A percentile compares a stretch with the other conserved stretches of the same genome.
Conservation (phyloP, 768 basidiomycete species). For the Phlebiopsis gigantea region DNA sequence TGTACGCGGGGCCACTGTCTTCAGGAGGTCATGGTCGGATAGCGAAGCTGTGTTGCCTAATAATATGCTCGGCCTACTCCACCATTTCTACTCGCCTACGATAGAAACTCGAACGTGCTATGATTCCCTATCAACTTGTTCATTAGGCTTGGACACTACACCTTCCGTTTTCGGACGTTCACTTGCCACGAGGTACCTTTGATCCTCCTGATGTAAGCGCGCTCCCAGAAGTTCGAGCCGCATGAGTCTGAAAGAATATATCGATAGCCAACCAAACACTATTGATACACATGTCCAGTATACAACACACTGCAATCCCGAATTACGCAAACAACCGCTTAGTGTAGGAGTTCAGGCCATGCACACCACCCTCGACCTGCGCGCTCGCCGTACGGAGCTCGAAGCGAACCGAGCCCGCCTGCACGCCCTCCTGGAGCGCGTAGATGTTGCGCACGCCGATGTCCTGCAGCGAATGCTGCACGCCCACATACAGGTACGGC, state of each 20-base stretch:
- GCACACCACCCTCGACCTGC: constrained; percentile 93
- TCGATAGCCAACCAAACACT: background rate
- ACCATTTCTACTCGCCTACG: too few species aligned
- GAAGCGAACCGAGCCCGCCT: constrained; percentile 68
- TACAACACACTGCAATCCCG: constrained; percentile 2
- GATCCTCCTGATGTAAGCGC: background rate
- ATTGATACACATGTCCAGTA: constrained; percentile 6
- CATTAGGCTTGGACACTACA: too few species aligned
- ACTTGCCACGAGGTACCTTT: too few species aligned
- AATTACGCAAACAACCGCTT: constrained; percentile 47
- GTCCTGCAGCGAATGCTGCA: constrained; percentile 95
- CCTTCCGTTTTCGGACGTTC: too few species aligned
- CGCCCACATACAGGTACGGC: constrained; percentile 74
- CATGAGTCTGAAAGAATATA: background rate
- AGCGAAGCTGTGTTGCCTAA: too few species aligned
- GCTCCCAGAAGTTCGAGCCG: background rate
- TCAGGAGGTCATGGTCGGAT: too few species aligned
- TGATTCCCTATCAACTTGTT: too few species aligned
- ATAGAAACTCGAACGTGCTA: too few species aligned
- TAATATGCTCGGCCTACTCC: too few species aligned
- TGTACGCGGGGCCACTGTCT: too few species aligned
- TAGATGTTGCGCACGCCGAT: constrained; percentile 69
- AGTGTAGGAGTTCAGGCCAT: constrained; percentile 86
- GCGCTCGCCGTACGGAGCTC: constrained; percentile 93
- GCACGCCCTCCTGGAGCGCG: constrained; percentile 64